These are phyloP conservation scores for Diplodia corticola DNA, from an alignment of 2,329 filamentous ascomycete species.

Conservation along the genomic window DNA sequence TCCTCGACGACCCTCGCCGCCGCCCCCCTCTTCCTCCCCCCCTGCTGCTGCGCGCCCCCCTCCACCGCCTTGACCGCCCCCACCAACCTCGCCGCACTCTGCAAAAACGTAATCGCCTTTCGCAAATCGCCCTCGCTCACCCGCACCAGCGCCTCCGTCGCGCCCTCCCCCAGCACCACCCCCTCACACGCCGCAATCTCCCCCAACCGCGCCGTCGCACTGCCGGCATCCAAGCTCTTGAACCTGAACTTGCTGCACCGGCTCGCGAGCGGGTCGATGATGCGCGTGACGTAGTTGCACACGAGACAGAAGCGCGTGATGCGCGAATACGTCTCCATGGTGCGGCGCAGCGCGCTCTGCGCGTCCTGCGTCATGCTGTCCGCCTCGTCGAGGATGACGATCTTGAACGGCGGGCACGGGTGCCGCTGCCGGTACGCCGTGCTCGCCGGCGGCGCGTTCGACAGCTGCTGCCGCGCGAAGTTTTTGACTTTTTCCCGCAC, in stretches of 20 bases:
- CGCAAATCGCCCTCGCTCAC: slow-evolving; percentile 93
- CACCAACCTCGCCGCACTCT: slow-evolving; percentile 87
- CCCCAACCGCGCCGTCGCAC: slow-evolving; percentile 74
- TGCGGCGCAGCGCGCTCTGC: slow-evolving; percentile 85
- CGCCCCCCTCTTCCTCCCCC: slow-evolving; percentile 43
- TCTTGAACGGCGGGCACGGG: slow-evolving; percentile 97
- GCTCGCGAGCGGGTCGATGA: slow-evolving; percentile 92
- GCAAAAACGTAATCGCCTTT: slow-evolving; percentile 93
- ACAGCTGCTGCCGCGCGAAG: slow-evolving; percentile 93
- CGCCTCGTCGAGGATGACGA: slow-evolving; percentile 96
- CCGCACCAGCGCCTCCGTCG: slow-evolving; percentile 77
- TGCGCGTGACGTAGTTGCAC: slow-evolving; percentile 97
- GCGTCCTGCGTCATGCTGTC: slow-evolving; percentile 99
- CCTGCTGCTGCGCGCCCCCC: slow-evolving; percentile 29
- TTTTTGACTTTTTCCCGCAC: slow-evolving; percentile 98
- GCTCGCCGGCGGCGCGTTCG: slow-evolving; percentile 72
- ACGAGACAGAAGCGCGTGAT: slow-evolving; percentile 97
- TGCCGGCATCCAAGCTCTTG: slow-evolving; percentile 88
- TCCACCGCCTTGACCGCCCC: slow-evolving; percentile 56
- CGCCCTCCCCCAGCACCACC: slow-evolving; percentile 74
- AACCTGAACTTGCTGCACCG: slow-evolving; percentile 97
- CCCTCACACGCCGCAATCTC: slow-evolving; percentile 81
- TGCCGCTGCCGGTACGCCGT: slow-evolving; percentile 65
- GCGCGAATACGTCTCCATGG: slow-evolving; percentile 97
- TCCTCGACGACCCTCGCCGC: slow-evolving; percentile 45